phyloP scores from a whole-genome alignment of 441 rosid species.

The Pelargonium hybrid region DNA sequence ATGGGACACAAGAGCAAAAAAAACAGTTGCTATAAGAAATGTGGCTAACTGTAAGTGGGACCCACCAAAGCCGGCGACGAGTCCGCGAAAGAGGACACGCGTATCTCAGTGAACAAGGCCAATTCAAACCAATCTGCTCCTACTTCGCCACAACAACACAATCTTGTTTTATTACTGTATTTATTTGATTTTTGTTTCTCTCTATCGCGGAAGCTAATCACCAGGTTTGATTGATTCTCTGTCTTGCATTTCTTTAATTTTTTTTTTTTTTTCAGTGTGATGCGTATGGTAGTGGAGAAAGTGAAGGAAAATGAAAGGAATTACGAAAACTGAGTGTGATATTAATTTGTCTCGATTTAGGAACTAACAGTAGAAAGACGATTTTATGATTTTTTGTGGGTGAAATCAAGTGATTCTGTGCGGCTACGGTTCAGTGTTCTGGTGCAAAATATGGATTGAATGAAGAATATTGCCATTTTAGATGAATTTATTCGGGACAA shows the following conservation, averaged over 20 bases:
- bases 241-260: neutral
- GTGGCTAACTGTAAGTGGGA: neutral
- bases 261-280: neutral
- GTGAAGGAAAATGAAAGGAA: neutral
- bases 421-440: no score
- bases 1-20: no score
- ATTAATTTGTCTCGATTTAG: no score
- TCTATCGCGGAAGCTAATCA: neutral
- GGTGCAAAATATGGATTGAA: no score
- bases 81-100: conserved; percentile 1
- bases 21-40: no score
- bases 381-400: no score
- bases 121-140: neutral
- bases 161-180: neutral
- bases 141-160: neutral
- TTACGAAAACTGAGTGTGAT: neutral
- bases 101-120: conserved; percentile 1
- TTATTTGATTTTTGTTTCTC: neutral
- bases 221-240: conserved; percentile 15
- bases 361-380: no score
- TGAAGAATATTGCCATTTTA: no score
- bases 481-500: no score
- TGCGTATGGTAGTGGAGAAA: conserved; percentile 9
- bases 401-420: no score
- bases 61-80: neutral